phyloP scores from a whole-genome alignment of 1,284 basidiomycete species.

The Pascua guehoae region DNA sequence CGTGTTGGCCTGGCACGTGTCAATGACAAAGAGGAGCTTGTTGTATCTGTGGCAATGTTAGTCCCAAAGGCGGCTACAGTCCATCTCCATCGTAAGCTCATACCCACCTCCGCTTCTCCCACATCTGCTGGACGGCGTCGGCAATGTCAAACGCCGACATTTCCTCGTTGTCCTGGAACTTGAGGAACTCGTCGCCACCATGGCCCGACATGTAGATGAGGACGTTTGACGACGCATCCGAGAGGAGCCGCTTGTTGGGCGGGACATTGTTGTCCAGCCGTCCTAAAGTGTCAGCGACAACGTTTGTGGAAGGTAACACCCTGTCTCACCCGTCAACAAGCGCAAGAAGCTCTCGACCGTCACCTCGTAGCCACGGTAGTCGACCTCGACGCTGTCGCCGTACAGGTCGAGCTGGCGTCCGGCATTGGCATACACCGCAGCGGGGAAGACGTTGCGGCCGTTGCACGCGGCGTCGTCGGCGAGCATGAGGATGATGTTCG shows the following conservation, averaged over 20 bases:
- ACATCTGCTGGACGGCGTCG: slow-evolving; percentile 98
- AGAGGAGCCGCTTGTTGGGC: slow-evolving; percentile 83
- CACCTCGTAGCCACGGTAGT: slow-evolving; percentile 96
- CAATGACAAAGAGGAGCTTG: slow-evolving; percentile 96
- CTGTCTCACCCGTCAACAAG: slow-evolving; percentile 70
- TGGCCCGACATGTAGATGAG: slow-evolving; percentile 99
- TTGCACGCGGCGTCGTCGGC: slow-evolving; percentile 97
- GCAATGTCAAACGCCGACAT: slow-evolving; percentile 93
- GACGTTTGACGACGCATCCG: slow-evolving; percentile 88
- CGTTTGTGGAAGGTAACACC: neutral
- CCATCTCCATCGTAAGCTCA: slow-evolving; percentile 30
- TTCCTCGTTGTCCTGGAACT: slow-evolving; percentile 98
- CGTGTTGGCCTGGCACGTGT: slow-evolving; percentile 96
- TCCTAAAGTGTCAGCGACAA: slow-evolving; percentile 58
- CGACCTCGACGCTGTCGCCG: slow-evolving; percentile 94
- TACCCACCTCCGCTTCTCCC: slow-evolving; percentile 86
- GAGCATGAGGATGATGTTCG: slow-evolving; percentile 97
- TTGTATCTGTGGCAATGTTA: slow-evolving; percentile 67
- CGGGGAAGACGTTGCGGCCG: slow-evolving; percentile 84
- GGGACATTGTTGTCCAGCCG: slow-evolving; percentile 66
- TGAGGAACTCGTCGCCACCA: slow-evolving; percentile 95
- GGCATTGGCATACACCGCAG: slow-evolving; percentile 80
- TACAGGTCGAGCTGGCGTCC: slow-evolving; percentile 82
- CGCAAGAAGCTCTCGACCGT: slow-evolving; percentile 94
- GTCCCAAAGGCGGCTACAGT: too few relatives aligned